Evolutionary conservation across 2,329 filamentous ascomycete genomes (phyloP).

Genomic region (Trichophyton mentagrophytes): DNA sequence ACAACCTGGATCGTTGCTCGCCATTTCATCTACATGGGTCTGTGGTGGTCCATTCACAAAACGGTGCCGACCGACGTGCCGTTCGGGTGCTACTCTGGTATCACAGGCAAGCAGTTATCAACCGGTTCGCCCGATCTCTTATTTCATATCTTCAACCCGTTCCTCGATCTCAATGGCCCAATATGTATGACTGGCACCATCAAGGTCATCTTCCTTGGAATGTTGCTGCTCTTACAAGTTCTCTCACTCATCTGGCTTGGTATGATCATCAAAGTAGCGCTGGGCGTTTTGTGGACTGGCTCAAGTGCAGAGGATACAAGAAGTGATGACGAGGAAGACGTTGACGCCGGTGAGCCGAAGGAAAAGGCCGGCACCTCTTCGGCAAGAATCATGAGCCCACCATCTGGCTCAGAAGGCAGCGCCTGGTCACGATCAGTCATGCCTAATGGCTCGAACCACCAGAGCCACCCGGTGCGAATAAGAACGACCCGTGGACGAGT

Average conservation of each 20-base stretch:
- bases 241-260: constrained; percentile 79
- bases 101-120: constrained; percentile 15
- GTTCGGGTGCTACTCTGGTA: constrained; percentile 57
- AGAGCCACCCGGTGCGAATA: constrained; percentile 14
- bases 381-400: background rate
- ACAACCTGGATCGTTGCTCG: constrained; percentile 70
- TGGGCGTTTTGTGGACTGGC: constrained; percentile 60
- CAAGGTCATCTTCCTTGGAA: constrained; percentile 61
- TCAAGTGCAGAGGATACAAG: constrained; percentile 69
- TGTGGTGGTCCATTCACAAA: constrained; percentile 70
- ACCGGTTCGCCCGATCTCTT: constrained; percentile 33
- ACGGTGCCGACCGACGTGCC: constrained; percentile 51
- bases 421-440: constrained; percentile 22
- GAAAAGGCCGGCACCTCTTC: background rate
- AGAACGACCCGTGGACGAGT: constrained; percentile 28
- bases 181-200: constrained; percentile 70
- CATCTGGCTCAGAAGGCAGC: constrained; percentile 8
- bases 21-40: constrained; percentile 64
- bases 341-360: constrained; percentile 20
- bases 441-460: constrained; percentile 22
- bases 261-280: constrained; percentile 74
- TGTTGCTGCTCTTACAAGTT: constrained; percentile 64
- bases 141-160: constrained; percentile 59
- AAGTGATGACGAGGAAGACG: constrained; percentile 66
- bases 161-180: constrained; percentile 55